Evolutionary conservation across 202 grass and related monocot species (phyloP).

Genomic region (Musa balbisiana): DNA sequence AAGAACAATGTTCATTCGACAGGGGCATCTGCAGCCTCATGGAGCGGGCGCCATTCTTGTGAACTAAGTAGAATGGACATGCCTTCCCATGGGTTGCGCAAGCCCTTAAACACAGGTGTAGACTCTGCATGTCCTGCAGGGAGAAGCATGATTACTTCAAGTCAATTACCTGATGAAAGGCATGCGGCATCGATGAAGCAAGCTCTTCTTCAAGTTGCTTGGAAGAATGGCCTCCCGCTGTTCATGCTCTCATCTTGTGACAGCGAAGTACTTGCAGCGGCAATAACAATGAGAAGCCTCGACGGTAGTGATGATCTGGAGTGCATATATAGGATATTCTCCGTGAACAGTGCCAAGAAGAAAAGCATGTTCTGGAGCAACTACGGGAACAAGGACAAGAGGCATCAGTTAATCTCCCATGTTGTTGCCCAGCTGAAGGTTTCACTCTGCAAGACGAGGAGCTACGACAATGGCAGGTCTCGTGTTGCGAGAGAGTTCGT

Average conservation of each 20-base stretch:
- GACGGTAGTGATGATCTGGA: constrained; percentile 46
- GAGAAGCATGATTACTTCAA: constrained; percentile 24
- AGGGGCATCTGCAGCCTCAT: constrained; percentile 33
- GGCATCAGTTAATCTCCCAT: constrained; percentile 62
- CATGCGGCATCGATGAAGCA: constrained; percentile 51
- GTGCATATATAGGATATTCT: constrained; percentile 61
- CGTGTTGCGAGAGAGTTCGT: constrained; percentile 62
- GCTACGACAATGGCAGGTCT: constrained; percentile 26
- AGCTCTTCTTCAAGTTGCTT: constrained; percentile 82
- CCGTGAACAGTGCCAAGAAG: constrained; percentile 72
- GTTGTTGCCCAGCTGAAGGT: constrained; percentile 71
- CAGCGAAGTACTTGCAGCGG: constrained; percentile 78
- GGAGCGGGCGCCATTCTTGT: constrained; percentile 37
- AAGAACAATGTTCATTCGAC: constrained; percentile 34
- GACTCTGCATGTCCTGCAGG: constrained; percentile 32
- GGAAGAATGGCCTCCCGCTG: constrained; percentile 83
- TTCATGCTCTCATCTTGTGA: constrained; percentile 87
- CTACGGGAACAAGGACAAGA: constrained; percentile 55
- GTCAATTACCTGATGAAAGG: constrained; percentile 31
- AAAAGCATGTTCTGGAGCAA: constrained; percentile 66
- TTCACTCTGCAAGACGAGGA: constrained; percentile 41
- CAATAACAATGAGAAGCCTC: constrained; percentile 47
- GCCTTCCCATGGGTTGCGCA: constrained; percentile 33
- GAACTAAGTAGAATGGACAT: constrained; percentile 28
- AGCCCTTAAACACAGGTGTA: constrained; percentile 47